Base-by-base conservation (phyloP, 2,329 filamentous ascomycete genomes). In the Penicillium sp. region DNA sequence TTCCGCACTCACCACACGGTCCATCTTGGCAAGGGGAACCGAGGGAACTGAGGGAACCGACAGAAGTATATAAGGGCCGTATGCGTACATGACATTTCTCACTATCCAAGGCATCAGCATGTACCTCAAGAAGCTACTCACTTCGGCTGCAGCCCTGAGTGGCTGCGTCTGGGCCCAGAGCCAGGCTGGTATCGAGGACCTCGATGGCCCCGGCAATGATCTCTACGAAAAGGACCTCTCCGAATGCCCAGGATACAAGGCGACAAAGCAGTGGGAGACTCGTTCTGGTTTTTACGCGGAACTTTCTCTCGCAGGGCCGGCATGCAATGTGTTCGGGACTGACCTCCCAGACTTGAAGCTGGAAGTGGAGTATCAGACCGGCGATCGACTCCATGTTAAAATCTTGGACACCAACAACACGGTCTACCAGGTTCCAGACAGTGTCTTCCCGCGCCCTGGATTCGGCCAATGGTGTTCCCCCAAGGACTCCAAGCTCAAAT, bases 281-380 rank as follows among this genome's bases (percentile, higher is more conserved):
- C 29, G 39, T 4, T 58, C 56, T 25, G 56, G 56, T 9, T 58
- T 58, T 19, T 58, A 58, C 39, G 89, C 89, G 1, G 80, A 87
- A 58, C 78, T 94, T 35, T 79, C 75, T 1, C 81, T 93, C 7
- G 87, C 87, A n/a, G 89, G 89, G 0, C 63, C 77, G 6, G 79
- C 86, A 3, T 86, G 84, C 71, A 82, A 85, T 70, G 75, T 75
- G 12, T 86, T 83, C 58, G 83, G 83, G 31, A 74, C 76, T 19
- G 84, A 86, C 64, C 61, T 86, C 45, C 65, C 74, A 50, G 71
- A 81, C 53, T 70, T 87, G 59, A 82, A 77, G 55, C 71, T 86
- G 57, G 68, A 76, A 23, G 83, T 86, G 10, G 79, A 83, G 58
- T 86, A 85, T 68, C 79, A 87, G 65, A 81, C 79, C 15, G 43